Evolutionary conservation across 2,329 filamentous ascomycete genomes (phyloP), one percentile per base, ranked within the genome.

Genomic region (Xylariales sp.): DNA sequence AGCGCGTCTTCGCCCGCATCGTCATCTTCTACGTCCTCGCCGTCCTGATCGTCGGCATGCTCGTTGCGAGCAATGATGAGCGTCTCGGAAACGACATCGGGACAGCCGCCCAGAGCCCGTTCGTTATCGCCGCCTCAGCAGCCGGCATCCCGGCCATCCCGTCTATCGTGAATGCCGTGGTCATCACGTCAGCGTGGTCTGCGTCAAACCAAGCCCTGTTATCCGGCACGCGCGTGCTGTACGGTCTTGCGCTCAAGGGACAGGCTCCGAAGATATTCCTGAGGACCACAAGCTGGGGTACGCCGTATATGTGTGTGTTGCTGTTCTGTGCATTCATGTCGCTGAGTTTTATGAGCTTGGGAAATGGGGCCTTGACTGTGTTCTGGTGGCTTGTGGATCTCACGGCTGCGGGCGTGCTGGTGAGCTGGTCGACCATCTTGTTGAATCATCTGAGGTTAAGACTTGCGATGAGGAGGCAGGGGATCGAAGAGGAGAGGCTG

Each of bases 321-420:
- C 57, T 78, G 10, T 77, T 74, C 42, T 63, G 65, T 8, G 61
- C 62, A 6, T 78, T 81, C 54, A 74, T 78, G 62, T 65, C 74
- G 29, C 67, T 80, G 18, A 74, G 71, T 51, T 81, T 78, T 60
- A 73, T 80, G 66, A 71, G 64, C 49, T 57, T 83, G 27, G 70
- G 77, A 6, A 75, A 65, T 19, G 66, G 69, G 12, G 80, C 80
- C 0, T 60, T 82, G 50, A 80, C 73, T 0, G 80, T 82, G 4
- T 85, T 85, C 50, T 80, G 69, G 59, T 85, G 80, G 79, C 64
- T 85, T 8, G 69, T 83, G 10, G 65, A 76, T 39, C 56, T 85
- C 29, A 82, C 79, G 0, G 71, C 80, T 0, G 76, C 76, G 4
- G 80, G 79, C 6, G 78, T 82, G 3, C 55, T 86, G 32, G 68